Conservation (phyloP, 2,329 filamentous ascomycete species). For the Zarea fungicola region DNA sequence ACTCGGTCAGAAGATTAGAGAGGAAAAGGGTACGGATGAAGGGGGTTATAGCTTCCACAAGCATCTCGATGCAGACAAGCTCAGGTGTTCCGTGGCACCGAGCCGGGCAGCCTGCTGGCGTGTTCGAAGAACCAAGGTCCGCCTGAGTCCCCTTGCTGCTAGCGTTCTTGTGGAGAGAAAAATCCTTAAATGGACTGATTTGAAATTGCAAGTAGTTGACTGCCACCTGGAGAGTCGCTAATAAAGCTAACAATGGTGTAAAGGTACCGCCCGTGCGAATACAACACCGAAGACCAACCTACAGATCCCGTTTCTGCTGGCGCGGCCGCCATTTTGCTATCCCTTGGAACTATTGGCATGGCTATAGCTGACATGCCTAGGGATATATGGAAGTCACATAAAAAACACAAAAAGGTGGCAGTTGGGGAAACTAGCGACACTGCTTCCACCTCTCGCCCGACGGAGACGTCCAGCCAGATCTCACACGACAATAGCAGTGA, state of each 20-base stretch:
- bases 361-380: constrained; percentile 70
- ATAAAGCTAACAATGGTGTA: constrained; percentile 12
- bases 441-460: neutral
- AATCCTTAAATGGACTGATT: constrained; percentile 60
- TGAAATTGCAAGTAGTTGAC: constrained; percentile 62
- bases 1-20: constrained; percentile 59
- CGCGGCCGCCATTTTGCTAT: constrained; percentile 72
- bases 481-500: constrained; percentile 1
- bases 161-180: constrained; percentile 61
- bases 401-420: constrained; percentile 18
- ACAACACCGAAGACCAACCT: constrained; percentile 72
- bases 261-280: constrained; percentile 54
- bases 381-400: constrained; percentile 45
- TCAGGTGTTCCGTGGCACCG: constrained; percentile 66
- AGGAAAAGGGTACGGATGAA: constrained; percentile 58
- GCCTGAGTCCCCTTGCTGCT: constrained; percentile 68
- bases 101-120: constrained; percentile 69
- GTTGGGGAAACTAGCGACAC: neutral
- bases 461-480: constrained; percentile 1
- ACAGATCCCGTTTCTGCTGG: constrained; percentile 75
- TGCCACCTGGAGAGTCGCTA: neutral
- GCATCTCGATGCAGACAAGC: constrained; percentile 59
- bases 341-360: constrained; percentile 75
- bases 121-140: constrained; percentile 60
- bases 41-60: constrained; percentile 66